Evolutionary conservation across 768 basidiomycete genomes (phyloP).

Genomic region (Mycena albidolilacea): DNA sequence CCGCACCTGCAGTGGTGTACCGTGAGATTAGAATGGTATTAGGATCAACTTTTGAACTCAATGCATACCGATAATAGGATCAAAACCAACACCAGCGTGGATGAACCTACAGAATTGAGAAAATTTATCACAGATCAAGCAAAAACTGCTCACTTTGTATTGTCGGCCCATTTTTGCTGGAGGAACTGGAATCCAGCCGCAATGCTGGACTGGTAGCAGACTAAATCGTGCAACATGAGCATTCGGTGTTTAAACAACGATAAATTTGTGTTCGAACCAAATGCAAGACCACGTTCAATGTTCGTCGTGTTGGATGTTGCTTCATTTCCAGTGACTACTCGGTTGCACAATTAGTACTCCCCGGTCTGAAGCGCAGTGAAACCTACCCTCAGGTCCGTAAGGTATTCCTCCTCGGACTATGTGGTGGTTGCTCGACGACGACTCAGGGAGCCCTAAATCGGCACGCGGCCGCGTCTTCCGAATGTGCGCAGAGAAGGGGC

Average conservation of each 20-base stretch:
- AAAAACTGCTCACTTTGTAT: neutral
- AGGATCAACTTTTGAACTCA: neutral
- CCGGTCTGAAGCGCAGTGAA: neutral
- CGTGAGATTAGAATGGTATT: neutral
- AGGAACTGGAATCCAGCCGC: constrained; percentile 24
- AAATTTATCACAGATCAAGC: neutral
- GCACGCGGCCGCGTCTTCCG: constrained; percentile 46
- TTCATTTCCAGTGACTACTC: constrained; percentile 14
- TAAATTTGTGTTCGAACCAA: constrained; percentile 21
- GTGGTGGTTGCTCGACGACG: constrained; percentile 26
- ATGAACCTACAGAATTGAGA: neutral
- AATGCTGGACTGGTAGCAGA: no score
- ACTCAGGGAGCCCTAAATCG: constrained; percentile 38
- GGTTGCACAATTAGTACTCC: neutral
- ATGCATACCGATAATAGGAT: constrained; percentile 25
- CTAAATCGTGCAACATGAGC: constrained; percentile 3
- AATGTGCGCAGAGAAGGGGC: constrained; percentile 37
- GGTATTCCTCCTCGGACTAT: constrained; percentile 54
- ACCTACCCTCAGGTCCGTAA: constrained; percentile 47
- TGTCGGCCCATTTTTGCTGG: constrained; percentile 24
- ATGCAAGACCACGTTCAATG: constrained; percentile 30
- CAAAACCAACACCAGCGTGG: constrained; percentile 10
- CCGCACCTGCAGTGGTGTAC: no score
- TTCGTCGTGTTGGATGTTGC: constrained; percentile 7
- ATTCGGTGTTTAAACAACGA: neutral